A percentile compares a stretch with the other conserved stretches of the same genome.
phyloP scores from a whole-genome alignment of 2,329 filamentous ascomycete species.

The Tolypocladium sp. region DNA sequence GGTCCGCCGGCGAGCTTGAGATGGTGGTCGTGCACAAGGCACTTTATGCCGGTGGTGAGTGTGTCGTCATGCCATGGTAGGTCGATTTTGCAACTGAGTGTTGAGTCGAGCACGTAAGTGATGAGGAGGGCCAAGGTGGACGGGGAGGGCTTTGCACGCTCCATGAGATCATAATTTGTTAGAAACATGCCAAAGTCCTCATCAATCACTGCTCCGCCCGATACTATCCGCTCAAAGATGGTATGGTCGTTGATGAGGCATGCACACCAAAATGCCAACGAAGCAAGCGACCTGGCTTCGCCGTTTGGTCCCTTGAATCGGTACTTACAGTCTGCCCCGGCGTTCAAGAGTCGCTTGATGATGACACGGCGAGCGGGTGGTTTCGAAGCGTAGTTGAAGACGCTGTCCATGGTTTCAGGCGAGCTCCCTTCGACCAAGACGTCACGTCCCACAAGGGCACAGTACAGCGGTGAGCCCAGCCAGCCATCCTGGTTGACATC shows the following conservation, averaged over 20 bases:
- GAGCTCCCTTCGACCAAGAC: constrained; percentile 10
- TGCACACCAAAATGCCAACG: constrained; percentile 16
- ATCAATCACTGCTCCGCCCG: constrained; percentile 9
- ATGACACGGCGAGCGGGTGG: constrained; percentile 8
- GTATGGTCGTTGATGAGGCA: constrained; percentile 12
- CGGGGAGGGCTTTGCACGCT: constrained; percentile 4
- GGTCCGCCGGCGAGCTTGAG: constrained; percentile 5
- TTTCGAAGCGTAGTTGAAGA: constrained; percentile 7
- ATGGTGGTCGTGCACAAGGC: constrained; percentile 1
- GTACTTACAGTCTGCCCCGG: constrained; percentile 9
- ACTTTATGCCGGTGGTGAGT: constrained; percentile 6
- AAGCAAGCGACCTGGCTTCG: constrained; percentile 9
- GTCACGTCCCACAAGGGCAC: constrained; percentile 21
- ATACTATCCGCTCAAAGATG: constrained; percentile 13
- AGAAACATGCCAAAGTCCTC: constrained; percentile 9
- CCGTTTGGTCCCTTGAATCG: constrained; percentile 9
- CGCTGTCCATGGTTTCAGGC: constrained; percentile 11
- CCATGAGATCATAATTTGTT: constrained; percentile 2
- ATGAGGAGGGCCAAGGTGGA: neutral
- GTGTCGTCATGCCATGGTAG: neutral
- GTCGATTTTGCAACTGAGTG: neutral
- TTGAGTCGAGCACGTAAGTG: neutral
- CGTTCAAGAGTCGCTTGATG: constrained; percentile 13
- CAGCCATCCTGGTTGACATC: constrained; percentile 11
- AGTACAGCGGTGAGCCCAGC: constrained; percentile 22